Percentiles rank a stretch among this genome's conserved stretches.
phyloP scores from a whole-genome alignment of 495 filamentous ascomycete genomes.

The Acidomyces sp. region DNA sequence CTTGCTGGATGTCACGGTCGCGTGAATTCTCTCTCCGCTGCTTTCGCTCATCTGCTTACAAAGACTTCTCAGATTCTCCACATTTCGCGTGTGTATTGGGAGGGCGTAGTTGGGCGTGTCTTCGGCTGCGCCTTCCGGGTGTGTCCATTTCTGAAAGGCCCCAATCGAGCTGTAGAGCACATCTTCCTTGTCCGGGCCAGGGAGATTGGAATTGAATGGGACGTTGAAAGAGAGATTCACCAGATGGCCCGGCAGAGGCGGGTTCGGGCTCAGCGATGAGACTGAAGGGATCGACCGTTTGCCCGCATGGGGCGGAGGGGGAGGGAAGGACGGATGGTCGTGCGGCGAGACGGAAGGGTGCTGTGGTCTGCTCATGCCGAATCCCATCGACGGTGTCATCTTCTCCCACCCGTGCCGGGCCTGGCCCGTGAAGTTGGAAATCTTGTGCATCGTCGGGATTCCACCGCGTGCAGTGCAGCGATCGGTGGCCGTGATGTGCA shows the following conservation, averaged over 20 bases:
- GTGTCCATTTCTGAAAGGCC: constrained; percentile 79
- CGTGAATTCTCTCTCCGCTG: constrained; percentile 58
- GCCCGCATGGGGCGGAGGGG: constrained; percentile 31
- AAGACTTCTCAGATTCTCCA: constrained; percentile 58
- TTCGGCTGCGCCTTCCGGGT: constrained; percentile 72
- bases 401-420: constrained; percentile 88
- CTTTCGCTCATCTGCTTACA: constrained; percentile 66
- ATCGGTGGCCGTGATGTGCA: too few relatives aligned
- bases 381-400: constrained; percentile 57
- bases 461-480: too few relatives aligned
- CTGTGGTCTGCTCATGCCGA: constrained; percentile 50
- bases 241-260: constrained; percentile 27
- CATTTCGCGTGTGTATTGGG: constrained; percentile 75
- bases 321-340: constrained; percentile 50
- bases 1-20: constrained; percentile 66
- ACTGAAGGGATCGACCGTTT: constrained; percentile 47
- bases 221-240: constrained; percentile 79
- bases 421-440: constrained; percentile 67
- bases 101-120: constrained; percentile 71
- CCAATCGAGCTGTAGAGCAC: constrained; percentile 76
- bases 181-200: constrained; percentile 81
- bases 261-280: constrained; percentile 26
- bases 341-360: constrained; percentile 56
- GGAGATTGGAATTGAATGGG: constrained; percentile 79
- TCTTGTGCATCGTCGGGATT: constrained; percentile 99